Evolutionary conservation across 148 eudicot species (phyloP), one percentile per base, ranked within the genome.

Genomic region (Limonium bicolor): DNA sequence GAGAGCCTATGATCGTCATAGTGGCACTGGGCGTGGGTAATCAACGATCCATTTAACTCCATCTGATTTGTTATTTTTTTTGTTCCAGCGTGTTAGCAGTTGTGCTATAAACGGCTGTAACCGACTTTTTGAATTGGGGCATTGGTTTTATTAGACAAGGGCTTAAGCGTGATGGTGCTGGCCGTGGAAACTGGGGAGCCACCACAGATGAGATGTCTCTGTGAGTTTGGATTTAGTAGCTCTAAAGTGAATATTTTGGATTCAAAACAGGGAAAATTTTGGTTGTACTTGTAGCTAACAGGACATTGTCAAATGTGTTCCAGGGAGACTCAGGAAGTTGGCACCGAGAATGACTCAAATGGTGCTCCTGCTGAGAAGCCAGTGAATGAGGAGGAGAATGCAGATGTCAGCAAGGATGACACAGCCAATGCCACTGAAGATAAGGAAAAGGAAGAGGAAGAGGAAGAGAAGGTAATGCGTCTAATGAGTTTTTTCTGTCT

Each of bases 141-240:
- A 27, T 27, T 25, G 13, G n/a, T n/a, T n/a, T n/a, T n/a, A 16
- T 25, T 58, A 90, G 95, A 37, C 55, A 61, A 64, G 99, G 85
- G 45, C 3, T 73, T 50, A 90, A 85, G 53, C 84, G 85, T 18
- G 95, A 90, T 41, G 95, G 99, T 24, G 18, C 88, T 65, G 99
- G 99, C 27, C 77, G 95, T 34, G 95, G 99, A 35, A 85, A 90
- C 58, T 90, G 99, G 99, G 97, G 99, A 46, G 62, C 68, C 48
- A 56, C 69, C 28, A 50, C 68, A 43, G 95, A 81, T 50, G 99
- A 81, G 59, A 46, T 85, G 37, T 43, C 76, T 50, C 76, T 50
- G 99, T 85, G 50, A 78, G 79, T 53, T 19, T 62, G 46, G 5
- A 20, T 0, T 17, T 14, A 20, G 0, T 33, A 11, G 23, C 16